A percentile compares a stretch with the other conserved stretches of the same genome.
phyloP scores from a whole-genome alignment of 2,329 filamentous ascomycete species.

The Beauveria caledonica region DNA sequence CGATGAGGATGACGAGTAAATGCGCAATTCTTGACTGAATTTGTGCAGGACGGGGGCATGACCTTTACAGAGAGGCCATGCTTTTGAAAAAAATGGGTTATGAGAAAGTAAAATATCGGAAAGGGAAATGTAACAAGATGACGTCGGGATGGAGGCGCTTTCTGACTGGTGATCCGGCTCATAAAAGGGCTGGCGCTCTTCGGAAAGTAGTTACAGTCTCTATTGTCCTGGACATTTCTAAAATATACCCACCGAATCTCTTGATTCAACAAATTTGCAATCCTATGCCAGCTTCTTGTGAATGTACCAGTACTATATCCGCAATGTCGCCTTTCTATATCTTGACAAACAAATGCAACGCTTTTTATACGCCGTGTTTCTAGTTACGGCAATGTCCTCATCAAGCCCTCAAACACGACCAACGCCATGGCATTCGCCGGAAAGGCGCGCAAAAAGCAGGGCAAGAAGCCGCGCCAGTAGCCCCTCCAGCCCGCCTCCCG shows the following conservation, averaged over 20 bases:
- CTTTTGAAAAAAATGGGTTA: background rate
- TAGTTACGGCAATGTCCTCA: slow-evolving; percentile 58
- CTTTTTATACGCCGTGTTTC: slow-evolving; percentile 5
- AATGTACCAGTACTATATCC: background rate
- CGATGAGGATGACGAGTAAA: slow-evolving; percentile 97
- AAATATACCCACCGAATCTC: slow-evolving; percentile 8
- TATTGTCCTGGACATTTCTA: background rate
- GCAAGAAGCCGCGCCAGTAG: slow-evolving; percentile 89
- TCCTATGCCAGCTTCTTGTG: background rate
- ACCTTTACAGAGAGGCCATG: background rate
- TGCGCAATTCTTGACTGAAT: slow-evolving; percentile 12
- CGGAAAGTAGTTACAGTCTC: background rate
- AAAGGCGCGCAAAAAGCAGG: slow-evolving; percentile 89
- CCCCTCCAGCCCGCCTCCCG: slow-evolving; percentile 67
- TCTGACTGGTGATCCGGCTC: background rate
- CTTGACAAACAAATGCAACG: background rate
- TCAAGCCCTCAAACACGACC: slow-evolving; percentile 86
- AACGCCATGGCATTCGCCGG: slow-evolving; percentile 92
- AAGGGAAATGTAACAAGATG: background rate
- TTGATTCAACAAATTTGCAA: slow-evolving; percentile 3
- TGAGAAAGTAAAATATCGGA: background rate
- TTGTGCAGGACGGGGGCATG: background rate
- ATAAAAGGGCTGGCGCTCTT: background rate
- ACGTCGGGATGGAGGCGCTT: slow-evolving; percentile 1
- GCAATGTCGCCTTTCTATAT: background rate